phyloP scores from a whole-genome alignment of 768 basidiomycete genomes.

The Suillus subluteus region DNA sequence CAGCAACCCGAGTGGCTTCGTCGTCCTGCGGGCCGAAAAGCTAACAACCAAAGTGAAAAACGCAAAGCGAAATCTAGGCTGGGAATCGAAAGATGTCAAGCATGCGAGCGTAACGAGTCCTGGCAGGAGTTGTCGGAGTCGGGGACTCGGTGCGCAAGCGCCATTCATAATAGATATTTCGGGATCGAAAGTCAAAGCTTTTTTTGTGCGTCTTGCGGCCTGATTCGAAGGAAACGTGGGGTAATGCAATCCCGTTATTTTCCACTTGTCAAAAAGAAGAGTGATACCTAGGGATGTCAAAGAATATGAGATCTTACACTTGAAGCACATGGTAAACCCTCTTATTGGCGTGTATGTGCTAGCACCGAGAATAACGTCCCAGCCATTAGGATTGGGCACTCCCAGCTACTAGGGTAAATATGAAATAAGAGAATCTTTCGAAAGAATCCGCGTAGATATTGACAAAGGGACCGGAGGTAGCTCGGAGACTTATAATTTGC shows the following conservation, averaged over 20 bases:
- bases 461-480: constrained; percentile 12
- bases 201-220: constrained; percentile 13
- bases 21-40: too few relatives aligned
- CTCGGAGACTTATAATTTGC: constrained; percentile 19
- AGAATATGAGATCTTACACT: neutral
- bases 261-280: constrained; percentile 18
- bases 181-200: neutral
- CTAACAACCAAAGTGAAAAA: too few relatives aligned
- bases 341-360: constrained; percentile 29
- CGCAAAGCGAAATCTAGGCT: too few relatives aligned
- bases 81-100: too few relatives aligned
- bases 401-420: constrained; percentile 18
- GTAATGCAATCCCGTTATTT: constrained; percentile 22
- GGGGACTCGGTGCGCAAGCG: too few relatives aligned
- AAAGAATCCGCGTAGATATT: constrained; percentile 22
- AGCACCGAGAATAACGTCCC: constrained; percentile 29
- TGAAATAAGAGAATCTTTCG: constrained; percentile 23
- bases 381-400: constrained; percentile 17
- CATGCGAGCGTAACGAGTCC: too few relatives aligned
- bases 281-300: constrained; percentile 20
- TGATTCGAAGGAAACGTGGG: constrained; percentile 26
- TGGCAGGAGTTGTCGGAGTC: neutral
- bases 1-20: too few relatives aligned
- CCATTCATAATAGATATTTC: neutral
- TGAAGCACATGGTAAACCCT: neutral